Evolutionary conservation across 1,284 basidiomycete genomes (phyloP).

Genomic region (Sporisorium scitamineum): DNA sequence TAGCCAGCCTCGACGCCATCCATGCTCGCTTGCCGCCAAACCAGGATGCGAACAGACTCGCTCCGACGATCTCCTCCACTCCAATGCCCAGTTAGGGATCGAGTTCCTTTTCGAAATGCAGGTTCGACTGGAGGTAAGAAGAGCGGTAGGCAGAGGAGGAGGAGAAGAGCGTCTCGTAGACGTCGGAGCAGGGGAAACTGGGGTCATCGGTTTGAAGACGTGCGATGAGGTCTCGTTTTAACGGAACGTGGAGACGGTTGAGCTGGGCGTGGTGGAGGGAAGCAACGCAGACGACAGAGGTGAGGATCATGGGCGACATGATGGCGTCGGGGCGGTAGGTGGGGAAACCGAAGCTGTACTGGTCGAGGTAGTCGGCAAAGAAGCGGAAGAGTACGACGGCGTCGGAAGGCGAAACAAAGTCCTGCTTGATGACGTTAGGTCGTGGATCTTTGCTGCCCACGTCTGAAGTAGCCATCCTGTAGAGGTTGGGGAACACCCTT

Average conservation of each 20-base stretch:
- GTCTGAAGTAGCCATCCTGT: conserved; percentile 29
- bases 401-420: conserved; percentile 29
- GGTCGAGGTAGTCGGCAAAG: conserved; percentile 43
- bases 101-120: conserved; percentile 43
- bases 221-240: conserved; percentile 33
- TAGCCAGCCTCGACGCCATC: conserved; percentile 38
- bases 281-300: conserved; percentile 29
- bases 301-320: conserved; percentile 47
- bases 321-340: conserved; percentile 41
- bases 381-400: conserved; percentile 40
- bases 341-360: conserved; percentile 42
- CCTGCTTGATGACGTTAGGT: conserved; percentile 43
- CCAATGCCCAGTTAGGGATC: conserved; percentile 44
- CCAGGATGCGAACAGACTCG: conserved; percentile 33
- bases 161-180: conserved; percentile 45
- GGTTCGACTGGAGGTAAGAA: conserved; percentile 18
- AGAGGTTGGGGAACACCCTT: conserved; percentile 36
- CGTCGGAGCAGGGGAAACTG: conserved; percentile 28
- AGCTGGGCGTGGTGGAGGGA: conserved; percentile 42
- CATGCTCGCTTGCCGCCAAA: conserved; percentile 35
- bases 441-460: conserved; percentile 39
- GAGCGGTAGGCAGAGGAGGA: conserved; percentile 13
- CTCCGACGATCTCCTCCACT: conserved; percentile 40
- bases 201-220: conserved; percentile 40
- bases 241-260: conserved; percentile 24